These are phyloP conservation scores for Beauveria rudraprayagi DNA, from an alignment of 2,329 filamentous ascomycete genomes.

Conservation along the genomic window DNA sequence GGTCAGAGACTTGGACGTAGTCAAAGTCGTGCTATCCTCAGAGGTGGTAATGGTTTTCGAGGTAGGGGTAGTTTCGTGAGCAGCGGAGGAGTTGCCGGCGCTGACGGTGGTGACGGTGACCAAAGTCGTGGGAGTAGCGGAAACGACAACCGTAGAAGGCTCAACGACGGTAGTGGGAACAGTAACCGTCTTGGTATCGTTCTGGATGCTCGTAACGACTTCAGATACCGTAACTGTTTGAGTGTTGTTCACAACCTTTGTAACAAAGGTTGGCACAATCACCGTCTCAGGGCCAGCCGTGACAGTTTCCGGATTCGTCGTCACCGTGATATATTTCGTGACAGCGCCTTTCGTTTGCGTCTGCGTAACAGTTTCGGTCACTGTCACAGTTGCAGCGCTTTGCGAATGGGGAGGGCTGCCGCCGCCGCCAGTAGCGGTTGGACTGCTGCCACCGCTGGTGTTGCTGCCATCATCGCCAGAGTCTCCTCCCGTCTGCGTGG, in stretches of 20 bases:
- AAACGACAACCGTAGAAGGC: constrained; percentile 23
- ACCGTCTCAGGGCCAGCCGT: not conserved
- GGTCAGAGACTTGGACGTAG: not conserved
- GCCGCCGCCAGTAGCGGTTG: constrained; percentile 5
- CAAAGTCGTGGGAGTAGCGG: constrained; percentile 18
- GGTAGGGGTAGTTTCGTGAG: not conserved
- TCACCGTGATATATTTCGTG: constrained; percentile 21
- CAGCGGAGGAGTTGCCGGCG: not conserved
- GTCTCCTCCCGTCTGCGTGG: not conserved
- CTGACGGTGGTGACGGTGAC: constrained; percentile 20
- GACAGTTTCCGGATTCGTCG: constrained; percentile 14
- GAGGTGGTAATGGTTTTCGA: not conserved
- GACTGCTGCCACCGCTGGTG: constrained; percentile 14
- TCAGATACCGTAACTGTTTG: constrained; percentile 22
- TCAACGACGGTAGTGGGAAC: constrained; percentile 8
- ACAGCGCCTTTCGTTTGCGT: constrained; percentile 23
- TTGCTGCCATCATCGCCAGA: constrained; percentile 16
- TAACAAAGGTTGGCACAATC: not conserved
- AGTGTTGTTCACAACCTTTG: constrained; percentile 10
- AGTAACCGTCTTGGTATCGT: not conserved
- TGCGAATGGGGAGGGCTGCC: not conserved
- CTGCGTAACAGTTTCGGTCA: constrained; percentile 25
- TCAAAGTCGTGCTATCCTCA: not conserved
- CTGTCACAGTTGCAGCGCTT: constrained; percentile 12
- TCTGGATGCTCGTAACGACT: not conserved